Percentiles rank a stretch among this genome's conserved stretches.
phyloP scores from a whole-genome alignment of 805 yeast species.

The Candida pseudofarinosa region DNA sequence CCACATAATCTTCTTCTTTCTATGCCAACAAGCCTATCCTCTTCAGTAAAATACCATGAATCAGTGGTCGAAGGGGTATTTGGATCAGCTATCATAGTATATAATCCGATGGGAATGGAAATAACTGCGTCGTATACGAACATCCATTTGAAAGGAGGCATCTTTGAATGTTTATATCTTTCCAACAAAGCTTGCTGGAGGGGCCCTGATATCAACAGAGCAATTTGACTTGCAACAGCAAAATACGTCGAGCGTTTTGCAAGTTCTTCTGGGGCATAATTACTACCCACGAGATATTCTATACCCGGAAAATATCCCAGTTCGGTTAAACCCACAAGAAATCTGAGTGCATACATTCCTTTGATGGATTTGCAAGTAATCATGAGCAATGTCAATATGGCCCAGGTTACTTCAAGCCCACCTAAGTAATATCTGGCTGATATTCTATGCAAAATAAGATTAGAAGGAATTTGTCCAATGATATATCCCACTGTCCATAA shows the following conservation, averaged over 20 bases:
- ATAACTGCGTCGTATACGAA: slow-evolving; percentile 32
- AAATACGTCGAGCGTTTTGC: slow-evolving; percentile 27
- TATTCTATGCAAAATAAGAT: slow-evolving; percentile 29
- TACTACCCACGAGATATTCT: slow-evolving; percentile 46
- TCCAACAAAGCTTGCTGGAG: slow-evolving; percentile 25
- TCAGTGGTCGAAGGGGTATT: slow-evolving; percentile 33
- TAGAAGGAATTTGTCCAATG: slow-evolving; percentile 49
- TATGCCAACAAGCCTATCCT: slow-evolving; percentile 40
- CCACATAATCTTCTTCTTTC: slow-evolving; percentile 42
- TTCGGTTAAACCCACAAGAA: slow-evolving; percentile 43
- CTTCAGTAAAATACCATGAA: slow-evolving; percentile 25
- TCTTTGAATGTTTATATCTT: slow-evolving; percentile 16
- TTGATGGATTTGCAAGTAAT: slow-evolving; percentile 19
- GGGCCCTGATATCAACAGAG: slow-evolving; percentile 30
- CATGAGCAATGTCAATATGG: slow-evolving; percentile 23
- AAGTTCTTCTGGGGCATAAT: slow-evolving; percentile 23
- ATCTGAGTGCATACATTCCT: slow-evolving; percentile 26
- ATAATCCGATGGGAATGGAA: slow-evolving; percentile 29
- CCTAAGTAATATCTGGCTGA: slow-evolving; percentile 36
- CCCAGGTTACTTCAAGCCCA: slow-evolving; percentile 31
- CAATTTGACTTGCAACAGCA: slow-evolving; percentile 25
- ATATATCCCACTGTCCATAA: slow-evolving; percentile 50
- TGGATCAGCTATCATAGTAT: slow-evolving; percentile 29
- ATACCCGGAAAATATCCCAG: slow-evolving; percentile 55
- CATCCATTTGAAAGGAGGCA: slow-evolving; percentile 32